Percentiles rank a stretch among this genome's conserved stretches.
Evolutionary conservation across 352 stramenopile species (phyloP).

Genomic region (Phytophthora lateralis): DNA sequence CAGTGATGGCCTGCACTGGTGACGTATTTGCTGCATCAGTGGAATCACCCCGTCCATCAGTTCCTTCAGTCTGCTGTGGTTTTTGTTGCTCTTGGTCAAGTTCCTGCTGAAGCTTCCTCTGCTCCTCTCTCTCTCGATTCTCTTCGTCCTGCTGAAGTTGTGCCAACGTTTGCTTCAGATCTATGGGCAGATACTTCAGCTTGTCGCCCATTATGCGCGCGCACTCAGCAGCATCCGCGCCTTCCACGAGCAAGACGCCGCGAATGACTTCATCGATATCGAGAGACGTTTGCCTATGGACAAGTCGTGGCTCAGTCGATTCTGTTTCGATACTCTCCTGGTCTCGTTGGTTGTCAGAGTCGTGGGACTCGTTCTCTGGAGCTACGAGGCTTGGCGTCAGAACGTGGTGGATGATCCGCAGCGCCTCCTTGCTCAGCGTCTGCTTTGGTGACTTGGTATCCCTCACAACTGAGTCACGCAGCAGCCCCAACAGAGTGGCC

Average conservation of each 20-base stretch:
- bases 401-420: conserved; percentile 39
- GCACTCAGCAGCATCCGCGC: conserved; percentile 44
- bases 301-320: conserved; percentile 12
- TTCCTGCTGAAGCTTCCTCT: conserved; percentile 7
- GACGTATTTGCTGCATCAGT: not conserved
- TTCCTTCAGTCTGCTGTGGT: conserved; percentile 17
- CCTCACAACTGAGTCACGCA: conserved; percentile 52
- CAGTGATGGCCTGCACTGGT: not conserved
- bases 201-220: conserved; percentile 43
- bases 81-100: conserved; percentile 13
- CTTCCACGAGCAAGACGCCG: conserved; percentile 57
- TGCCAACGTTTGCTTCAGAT: conserved; percentile 39
- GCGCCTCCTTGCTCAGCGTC: conserved; percentile 56
- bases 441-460: conserved; percentile 71
- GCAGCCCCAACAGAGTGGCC: conserved; percentile 42
- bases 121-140: conserved; percentile 19
- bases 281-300: conserved; percentile 10
- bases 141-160: conserved; percentile 32
- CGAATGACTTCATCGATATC: conserved; percentile 61
- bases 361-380: conserved; percentile 1
- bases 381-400: conserved; percentile 14
- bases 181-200: conserved; percentile 51
- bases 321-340: conserved; percentile 18
- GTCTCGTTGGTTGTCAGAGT: conserved; percentile 5
- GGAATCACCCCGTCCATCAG: conserved; percentile 15